A percentile compares a stretch with the other conserved stretches of the same genome.
Evolutionary conservation across 441 rosid genomes (phyloP).

Genomic region (Kokia cookei): DNA sequence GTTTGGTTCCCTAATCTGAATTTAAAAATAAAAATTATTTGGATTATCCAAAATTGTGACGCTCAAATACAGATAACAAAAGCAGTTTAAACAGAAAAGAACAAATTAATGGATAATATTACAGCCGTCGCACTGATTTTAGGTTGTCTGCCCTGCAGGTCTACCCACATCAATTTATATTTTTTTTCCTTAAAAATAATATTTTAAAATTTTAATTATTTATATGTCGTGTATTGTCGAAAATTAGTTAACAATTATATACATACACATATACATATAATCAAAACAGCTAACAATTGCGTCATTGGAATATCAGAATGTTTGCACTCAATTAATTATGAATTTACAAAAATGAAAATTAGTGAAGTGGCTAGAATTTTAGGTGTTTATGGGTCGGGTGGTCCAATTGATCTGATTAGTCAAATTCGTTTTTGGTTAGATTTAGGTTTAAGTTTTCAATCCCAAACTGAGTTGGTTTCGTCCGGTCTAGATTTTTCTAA

Average conservation of each 20-base stretch:
- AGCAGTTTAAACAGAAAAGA: background rate
- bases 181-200: no score
- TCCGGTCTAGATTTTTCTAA: no score
- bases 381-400: no score
- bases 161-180: background rate
- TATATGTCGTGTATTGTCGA: background rate
- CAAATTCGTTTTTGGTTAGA: fast-evolving
- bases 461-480: no score
- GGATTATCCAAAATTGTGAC: background rate
- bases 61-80: background rate
- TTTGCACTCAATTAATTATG: background rate
- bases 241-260: background rate
- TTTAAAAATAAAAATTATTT: background rate
- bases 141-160: background rate
- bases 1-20: background rate
- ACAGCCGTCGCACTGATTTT: background rate
- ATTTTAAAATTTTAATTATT: background rate
- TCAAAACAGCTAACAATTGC: background rate
- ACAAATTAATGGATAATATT: background rate
- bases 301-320: background rate
- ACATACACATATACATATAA: no score
- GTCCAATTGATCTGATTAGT: no score
- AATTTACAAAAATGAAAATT: background rate
- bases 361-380: background rate
- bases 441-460: background rate